Evolutionary conservation across 305 asterid species (phyloP), one percentile per base, ranked within the genome.

Genomic region (Fraxinus latifolia): DNA sequence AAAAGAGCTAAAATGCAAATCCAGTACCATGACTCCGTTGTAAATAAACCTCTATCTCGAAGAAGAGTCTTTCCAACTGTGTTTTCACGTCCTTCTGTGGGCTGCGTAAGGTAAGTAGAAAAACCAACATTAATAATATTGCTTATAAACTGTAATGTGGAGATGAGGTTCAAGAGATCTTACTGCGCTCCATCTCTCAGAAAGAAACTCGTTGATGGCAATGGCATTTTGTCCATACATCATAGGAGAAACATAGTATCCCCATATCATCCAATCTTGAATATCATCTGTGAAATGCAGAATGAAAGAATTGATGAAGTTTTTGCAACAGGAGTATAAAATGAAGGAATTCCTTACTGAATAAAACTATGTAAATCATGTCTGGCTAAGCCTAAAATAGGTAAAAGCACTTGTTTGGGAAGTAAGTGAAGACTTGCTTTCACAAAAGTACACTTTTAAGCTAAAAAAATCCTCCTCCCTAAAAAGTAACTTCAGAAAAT

Each of bases 161-260:
- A 62, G 71, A 62, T 62, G 71, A 62, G 71, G 3, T 3, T 62
- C 71, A 62, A 23, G 71, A 62, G 7, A 62, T 23, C 71, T 62
- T 62, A 62, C 71, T 62, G 71, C 31, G n/a, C 71, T 62, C 71
- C 71, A 62, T 62, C 71, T 62, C n/a, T 62, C 71, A 8, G 71
- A 62, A 23, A 62, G 71, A 62, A 62, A 62, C 33, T 62, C 71
- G 15, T 62, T 62, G 32, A 62, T 62, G 71, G 71, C 71, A 62
- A 62, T 62, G 15, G 71, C 71, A 23, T 62, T 62, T 23, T 62
- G 71, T 62, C 71, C 71, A 58, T 58, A 58, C 70, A 62, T 62
- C 71, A 62, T 62, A 62, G 71, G 71, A 62, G 71, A 62, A 21
- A 62, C 7, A 9, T 23, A 62, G 71, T 62, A 62, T 23, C 71